Conservation (phyloP, 176 grass and related monocot genomes). For the Hyparrhenia diplandra region DNA sequence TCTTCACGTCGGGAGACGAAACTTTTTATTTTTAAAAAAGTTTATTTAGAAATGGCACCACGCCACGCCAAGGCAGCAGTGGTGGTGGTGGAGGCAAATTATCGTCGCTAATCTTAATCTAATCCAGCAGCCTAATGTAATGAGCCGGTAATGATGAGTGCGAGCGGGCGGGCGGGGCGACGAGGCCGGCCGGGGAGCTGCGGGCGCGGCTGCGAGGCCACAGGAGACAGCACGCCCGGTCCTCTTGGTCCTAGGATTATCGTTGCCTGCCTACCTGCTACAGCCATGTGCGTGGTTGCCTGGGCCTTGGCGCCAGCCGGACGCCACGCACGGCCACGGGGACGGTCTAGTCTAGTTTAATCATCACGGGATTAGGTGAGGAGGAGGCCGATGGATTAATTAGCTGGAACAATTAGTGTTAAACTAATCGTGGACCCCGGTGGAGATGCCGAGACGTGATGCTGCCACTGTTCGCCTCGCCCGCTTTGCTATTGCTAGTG, state of each 20-base stretch:
- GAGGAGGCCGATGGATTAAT: neutral
- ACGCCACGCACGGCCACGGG: neutral
- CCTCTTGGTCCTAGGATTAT: neutral
- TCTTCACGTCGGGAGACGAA: conserved; percentile 21
- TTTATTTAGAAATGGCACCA: conserved; percentile 11
- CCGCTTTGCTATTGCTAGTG: too few relatives aligned
- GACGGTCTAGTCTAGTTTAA: neutral
- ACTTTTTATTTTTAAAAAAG: neutral
- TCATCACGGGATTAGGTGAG: neutral
- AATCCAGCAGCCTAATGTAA: neutral
- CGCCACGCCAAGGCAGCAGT: neutral
- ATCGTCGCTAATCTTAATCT: neutral
- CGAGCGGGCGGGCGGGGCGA: neutral
- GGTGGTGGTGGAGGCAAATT: neutral
- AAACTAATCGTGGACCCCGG: neutral
- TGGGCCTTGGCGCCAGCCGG: neutral
- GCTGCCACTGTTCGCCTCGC: neutral
- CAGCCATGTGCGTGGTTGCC: neutral
- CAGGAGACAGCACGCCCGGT: conserved; percentile 9
- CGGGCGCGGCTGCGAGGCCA: neutral
- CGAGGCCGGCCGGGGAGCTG: neutral
- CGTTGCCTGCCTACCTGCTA: too few relatives aligned
- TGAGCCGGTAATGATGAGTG: conserved; percentile 5
- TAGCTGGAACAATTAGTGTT: neutral
- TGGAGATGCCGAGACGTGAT: conserved; percentile 6